Base-by-base conservation (phyloP, 2,329 filamentous ascomycete species). In the Tolypocladium tropicale region DNA sequence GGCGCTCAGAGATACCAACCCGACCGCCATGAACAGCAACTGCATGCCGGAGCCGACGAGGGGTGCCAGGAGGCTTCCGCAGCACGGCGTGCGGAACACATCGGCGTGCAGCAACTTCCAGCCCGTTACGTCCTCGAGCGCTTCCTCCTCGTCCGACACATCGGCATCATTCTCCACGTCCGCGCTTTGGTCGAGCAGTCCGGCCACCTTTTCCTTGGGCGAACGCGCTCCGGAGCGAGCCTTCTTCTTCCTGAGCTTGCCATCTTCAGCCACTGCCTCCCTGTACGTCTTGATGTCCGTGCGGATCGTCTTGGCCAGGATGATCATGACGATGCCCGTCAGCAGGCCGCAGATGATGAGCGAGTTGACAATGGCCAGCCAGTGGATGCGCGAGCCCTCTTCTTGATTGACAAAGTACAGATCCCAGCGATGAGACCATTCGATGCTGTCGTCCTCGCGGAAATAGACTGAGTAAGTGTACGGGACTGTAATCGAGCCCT, bases 381-480 rank as follows among this genome's bases (percentile, higher is more conserved):
- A 95, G 68, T 95, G 90, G 28, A 93, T 89, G 67, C 84, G 85
- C 30, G 83, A 85, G 50, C 88, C 88, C 62, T 93, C 89, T 57
- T 90, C 86, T 67, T 94, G 89, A 68, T 93, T 91, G 58, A 88
- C 88, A 72, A 95, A 95, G 70, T 95, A 95, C 55, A 93, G 75
- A 65, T 95, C 89, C 90, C 91, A 96, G 55, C 90, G 82, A 63
- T 86, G 89, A 56, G 79, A 77, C 91, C 91, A 96, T 60, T 94
- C 89, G 53, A 95, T 76, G 23, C 79, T 82, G 46, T 86, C 81
- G 59, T 95, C 89, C 68, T 95, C 88, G 53, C 89, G 85, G 74
- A 91, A 96, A 71, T 94, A 95, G 16, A 95, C 87, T 3, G 90
- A 93, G 72, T 95, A 96, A 0, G 89, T 89, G 71, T 92, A 95